Conservation (phyloP, 768 basidiomycete genomes). For the Sporobolomyces phaffii region DNA sequence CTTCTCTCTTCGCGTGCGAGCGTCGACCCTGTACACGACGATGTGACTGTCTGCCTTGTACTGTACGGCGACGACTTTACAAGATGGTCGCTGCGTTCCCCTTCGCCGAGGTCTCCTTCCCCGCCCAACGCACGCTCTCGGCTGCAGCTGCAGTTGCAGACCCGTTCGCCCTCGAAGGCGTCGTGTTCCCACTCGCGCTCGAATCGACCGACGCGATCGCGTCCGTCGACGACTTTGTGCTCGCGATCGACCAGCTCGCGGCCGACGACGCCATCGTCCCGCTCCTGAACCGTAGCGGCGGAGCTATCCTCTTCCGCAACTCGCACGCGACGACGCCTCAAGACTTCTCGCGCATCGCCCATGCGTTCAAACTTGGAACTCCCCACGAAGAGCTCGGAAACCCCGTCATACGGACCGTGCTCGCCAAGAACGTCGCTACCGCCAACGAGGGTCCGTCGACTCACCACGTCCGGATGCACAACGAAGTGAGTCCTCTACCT, state of each 20-base stretch:
- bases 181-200: constrained; percentile 8
- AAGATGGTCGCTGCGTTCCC: constrained; percentile 1
- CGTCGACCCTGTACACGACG: too few relatives aligned
- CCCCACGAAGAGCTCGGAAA: constrained; percentile 16
- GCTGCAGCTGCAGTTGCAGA: too few relatives aligned
- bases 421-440: constrained; percentile 10
- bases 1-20: too few relatives aligned
- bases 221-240: constrained; percentile 13
- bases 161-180: neutral
- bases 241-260: neutral
- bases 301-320: constrained; percentile 16
- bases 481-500: neutral
- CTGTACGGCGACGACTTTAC: too few relatives aligned
- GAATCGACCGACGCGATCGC: neutral
- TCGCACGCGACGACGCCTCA: neutral
- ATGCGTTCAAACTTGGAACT: constrained; percentile 7
- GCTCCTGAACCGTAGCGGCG: neutral
- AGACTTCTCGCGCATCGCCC: constrained; percentile 4
- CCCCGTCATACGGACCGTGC: constrained; percentile 9
- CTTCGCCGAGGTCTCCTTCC: neutral
- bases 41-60: too few relatives aligned
- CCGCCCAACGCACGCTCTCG: constrained; percentile 11
- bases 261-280: neutral
- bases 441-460: constrained; percentile 14
- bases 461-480: neutral